Conservation (phyloP, 2,329 filamentous ascomycete species). For the Arachnomyces sp. region DNA sequence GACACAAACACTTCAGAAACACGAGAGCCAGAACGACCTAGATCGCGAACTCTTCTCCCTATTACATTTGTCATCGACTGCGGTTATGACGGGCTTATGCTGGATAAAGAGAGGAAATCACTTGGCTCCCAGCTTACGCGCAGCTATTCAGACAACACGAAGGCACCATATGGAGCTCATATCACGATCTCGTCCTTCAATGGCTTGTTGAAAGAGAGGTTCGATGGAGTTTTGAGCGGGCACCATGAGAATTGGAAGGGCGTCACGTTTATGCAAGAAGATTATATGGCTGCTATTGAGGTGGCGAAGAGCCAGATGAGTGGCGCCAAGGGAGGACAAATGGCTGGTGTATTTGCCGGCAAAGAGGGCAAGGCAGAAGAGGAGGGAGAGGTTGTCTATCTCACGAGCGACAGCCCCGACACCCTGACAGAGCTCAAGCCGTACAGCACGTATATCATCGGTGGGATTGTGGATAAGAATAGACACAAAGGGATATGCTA, state of each 20-base stretch:
- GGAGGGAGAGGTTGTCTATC: slow-evolving; percentile 65
- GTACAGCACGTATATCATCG: slow-evolving; percentile 85
- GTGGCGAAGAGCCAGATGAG: slow-evolving; percentile 62
- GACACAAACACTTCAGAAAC: slow-evolving; percentile 13
- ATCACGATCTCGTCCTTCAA: slow-evolving; percentile 71
- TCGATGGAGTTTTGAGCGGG: slow-evolving; percentile 63
- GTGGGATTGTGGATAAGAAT: slow-evolving; percentile 92
- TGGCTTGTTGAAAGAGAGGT: slow-evolving; percentile 64
- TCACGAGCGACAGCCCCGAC: slow-evolving; percentile 83
- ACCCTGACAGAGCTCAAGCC: slow-evolving; percentile 76
- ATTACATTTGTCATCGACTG: slow-evolving; percentile 82
- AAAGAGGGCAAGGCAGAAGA: slow-evolving; percentile 21
- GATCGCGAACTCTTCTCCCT: slow-evolving; percentile 52
- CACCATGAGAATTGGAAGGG: slow-evolving; percentile 74
- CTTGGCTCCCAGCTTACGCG: slow-evolving; percentile 76
- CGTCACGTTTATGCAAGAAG: slow-evolving; percentile 61
- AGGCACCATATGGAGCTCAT: slow-evolving; percentile 58
- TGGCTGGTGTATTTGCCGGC: slow-evolving; percentile 52
- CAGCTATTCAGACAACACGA: slow-evolving; percentile 80
- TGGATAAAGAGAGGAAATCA: slow-evolving; percentile 73
- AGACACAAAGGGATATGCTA: slow-evolving; percentile 92
- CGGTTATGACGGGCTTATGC: slow-evolving; percentile 85
- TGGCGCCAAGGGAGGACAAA: slow-evolving; percentile 44
- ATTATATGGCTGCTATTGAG: slow-evolving; percentile 62
- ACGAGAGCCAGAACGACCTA: slow-evolving; percentile 15